Percentiles rank a stretch among this genome's conserved stretches.
Conservation (phyloP, 208 protist genomes). For the Eutreptiella sp. region DNA sequence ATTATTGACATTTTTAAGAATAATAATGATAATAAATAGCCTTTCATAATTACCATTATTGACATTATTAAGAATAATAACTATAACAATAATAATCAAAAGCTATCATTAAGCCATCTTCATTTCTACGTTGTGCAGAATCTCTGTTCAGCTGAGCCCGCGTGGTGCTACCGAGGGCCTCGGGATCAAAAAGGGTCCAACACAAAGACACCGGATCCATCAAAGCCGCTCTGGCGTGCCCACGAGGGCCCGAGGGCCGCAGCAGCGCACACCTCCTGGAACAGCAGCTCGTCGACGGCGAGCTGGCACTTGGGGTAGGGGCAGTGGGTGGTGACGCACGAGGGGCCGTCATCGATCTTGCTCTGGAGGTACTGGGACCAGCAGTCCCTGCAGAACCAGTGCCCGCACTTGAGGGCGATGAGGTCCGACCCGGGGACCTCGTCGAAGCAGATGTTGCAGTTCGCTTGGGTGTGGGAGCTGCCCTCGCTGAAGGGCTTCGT, state of each 20-base stretch:
- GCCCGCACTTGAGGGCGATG: constrained; percentile 42
- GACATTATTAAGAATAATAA: too few species aligned
- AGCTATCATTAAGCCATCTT: too few species aligned
- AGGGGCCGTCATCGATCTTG: constrained; percentile 41
- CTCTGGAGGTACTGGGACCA: constrained; percentile 44
- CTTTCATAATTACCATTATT: too few species aligned
- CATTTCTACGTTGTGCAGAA: too few species aligned
- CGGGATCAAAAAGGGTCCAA: too few species aligned
- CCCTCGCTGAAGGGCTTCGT: neutral
- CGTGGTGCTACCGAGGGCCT: too few species aligned
- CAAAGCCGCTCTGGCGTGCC: neutral
- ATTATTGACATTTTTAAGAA: too few species aligned
- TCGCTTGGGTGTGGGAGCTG: constrained; percentile 5
- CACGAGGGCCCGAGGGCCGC: neutral
- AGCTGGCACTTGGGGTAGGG: constrained; percentile 39
- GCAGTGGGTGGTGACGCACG: constrained; percentile 36
- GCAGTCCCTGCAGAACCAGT: constrained; percentile 51
- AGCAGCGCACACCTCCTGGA: neutral
- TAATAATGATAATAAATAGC: too few species aligned
- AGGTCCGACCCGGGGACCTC: constrained; percentile 32
- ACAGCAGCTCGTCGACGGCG: neutral
- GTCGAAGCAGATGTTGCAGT: constrained; percentile 51
- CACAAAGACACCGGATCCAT: too few species aligned
- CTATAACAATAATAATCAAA: too few species aligned
- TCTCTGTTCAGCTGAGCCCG: too few species aligned